Evolutionary conservation across 345 rosid species (phyloP).

Genomic region (Geranium brycei): DNA sequence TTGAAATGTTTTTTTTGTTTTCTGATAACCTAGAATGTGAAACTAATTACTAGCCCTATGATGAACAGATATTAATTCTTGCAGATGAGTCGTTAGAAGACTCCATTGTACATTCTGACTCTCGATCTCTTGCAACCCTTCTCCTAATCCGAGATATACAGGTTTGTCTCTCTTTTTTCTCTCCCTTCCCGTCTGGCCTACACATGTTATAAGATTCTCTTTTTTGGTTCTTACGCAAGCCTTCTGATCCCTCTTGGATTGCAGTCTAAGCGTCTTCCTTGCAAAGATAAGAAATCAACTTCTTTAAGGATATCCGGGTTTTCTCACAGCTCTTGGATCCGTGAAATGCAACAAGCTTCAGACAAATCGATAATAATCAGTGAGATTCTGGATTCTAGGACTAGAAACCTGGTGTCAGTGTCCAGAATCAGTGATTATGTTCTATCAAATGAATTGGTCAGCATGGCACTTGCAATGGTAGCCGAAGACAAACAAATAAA

Average conservation of each 20-base stretch:
- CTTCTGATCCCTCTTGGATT: constrained; percentile 8
- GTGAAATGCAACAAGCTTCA: constrained; percentile 90
- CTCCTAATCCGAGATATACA: constrained; percentile 94
- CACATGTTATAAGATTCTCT: neutral
- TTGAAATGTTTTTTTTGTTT: neutral
- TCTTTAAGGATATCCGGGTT: constrained; percentile 39
- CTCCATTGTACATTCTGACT: constrained; percentile 86
- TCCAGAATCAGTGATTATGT: constrained; percentile 91
- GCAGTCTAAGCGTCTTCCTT: constrained; percentile 82
- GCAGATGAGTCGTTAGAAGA: constrained; percentile 94
- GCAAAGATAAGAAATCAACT: constrained; percentile 37
- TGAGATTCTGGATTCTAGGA: constrained; percentile 89
- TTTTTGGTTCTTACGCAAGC: constrained; percentile 8
- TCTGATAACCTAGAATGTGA: constrained; percentile 3
- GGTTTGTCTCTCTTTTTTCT: constrained; percentile 22
- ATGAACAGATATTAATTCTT: constrained; percentile 77
- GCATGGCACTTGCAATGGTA: constrained; percentile 96
- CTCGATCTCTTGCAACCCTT: constrained; percentile 89
- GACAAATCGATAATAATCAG: constrained; percentile 73
- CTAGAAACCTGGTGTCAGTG: constrained; percentile 81
- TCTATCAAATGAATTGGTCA: constrained; percentile 74
- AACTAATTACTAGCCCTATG: constrained; percentile 41
- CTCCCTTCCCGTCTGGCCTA: neutral
- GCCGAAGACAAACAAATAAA: constrained; percentile 92
- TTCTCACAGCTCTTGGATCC: constrained; percentile 82